Percentiles rank a stretch among this genome's conserved stretches.
Conservation (phyloP, 306 rosid genomes). For the Rosa persica region DNA sequence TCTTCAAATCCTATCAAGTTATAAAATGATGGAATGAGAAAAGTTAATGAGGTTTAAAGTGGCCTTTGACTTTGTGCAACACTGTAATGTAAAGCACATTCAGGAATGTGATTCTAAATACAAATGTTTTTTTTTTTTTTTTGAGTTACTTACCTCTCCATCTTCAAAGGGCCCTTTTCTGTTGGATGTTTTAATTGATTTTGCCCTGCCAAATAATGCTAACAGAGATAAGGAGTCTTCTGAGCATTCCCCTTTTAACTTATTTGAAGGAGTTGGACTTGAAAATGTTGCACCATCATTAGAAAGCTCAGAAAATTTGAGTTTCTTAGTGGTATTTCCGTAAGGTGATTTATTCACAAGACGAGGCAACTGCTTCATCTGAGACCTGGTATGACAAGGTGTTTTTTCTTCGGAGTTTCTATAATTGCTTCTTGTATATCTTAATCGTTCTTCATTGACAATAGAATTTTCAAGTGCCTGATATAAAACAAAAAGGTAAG, state of each 20-base stretch:
- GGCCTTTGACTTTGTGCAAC: background rate
- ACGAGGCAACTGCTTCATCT: background rate
- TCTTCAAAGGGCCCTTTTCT: background rate
- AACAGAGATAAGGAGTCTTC: conserved; percentile 6
- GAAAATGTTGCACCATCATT: background rate
- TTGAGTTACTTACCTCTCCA: conserved; percentile 8
- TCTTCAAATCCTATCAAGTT: background rate
- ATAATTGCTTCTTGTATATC: background rate
- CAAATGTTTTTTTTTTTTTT: background rate
- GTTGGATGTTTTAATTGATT: background rate
- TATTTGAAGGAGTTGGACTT: background rate
- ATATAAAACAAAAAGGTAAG: background rate
- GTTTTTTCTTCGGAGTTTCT: conserved; percentile 10
- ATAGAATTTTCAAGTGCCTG: background rate
- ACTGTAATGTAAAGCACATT: background rate
- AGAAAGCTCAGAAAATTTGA: background rate
- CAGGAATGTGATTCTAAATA: background rate
- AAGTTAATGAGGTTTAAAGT: background rate
- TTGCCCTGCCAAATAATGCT: background rate
- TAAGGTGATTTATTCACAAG: background rate
- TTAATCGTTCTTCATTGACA: background rate
- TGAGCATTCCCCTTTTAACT: background rate
- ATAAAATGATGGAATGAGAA: background rate
- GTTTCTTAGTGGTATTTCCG: background rate
- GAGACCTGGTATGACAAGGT: background rate